Evolutionary conservation across 495 filamentous ascomycete species (phyloP), one percentile per base, ranked within the genome.

Genomic region (Hypoxylon subgilvum): DNA sequence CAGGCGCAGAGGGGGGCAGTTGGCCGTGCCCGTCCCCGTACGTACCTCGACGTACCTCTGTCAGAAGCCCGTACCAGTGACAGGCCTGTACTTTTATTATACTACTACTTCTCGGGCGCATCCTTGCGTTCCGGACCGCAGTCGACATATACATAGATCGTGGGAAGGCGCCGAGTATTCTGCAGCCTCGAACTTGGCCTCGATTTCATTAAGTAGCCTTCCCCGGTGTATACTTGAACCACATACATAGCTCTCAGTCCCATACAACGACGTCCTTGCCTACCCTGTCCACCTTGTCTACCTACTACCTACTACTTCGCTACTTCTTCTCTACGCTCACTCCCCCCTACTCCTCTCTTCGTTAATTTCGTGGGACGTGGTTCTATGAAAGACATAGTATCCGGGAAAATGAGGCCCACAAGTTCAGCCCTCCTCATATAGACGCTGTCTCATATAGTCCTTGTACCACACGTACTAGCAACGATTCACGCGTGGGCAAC

Each of bases 11-110:
- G 5, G 32, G 51, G 44, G 39, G 54, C 44, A 64, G 61, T 54
- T 63, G 49, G 60, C 31, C 48, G 13, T 63, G 34, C 22, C 53
- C 51, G 67, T 68, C 68, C 67, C 67, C 60, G 28, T 61, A 63
- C 67, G 67, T 68, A 70, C 67, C 67, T 62, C 34, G 65, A 63
- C 67, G 67, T 70, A 70, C 67, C 61, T 68, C 40, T 68, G 67
- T 56, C 61, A 56, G 62, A 60, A 52, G 36, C 10, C 58, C 48
- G 67, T 68, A 68, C 65, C 50, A 61, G 67, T 64, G 64, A 68
- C 67, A 22, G 64, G 36, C 58, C 47, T 65, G 58, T 70, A 70
- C 67, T 60, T 70, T 45, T 44, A 22, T 13, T n/a, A 17, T 47
- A 4, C 27, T 46, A 23, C 55, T 49, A 66, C 56, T 57, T 22